Conservation (phyloP, 1,284 basidiomycete genomes). For the Rhodofomes roseus region DNA sequence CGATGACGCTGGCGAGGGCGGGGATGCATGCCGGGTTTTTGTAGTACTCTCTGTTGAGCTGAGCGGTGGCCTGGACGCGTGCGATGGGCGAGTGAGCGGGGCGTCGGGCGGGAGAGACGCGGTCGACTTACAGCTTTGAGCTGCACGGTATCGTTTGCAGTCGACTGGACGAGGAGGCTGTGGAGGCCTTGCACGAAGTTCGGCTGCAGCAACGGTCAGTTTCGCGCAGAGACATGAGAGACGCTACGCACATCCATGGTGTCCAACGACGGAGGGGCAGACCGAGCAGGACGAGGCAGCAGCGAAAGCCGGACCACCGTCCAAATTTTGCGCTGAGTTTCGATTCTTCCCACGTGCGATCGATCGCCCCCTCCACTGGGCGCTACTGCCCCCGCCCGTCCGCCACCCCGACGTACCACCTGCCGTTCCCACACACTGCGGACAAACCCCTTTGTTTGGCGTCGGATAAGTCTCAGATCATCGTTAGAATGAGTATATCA, state of each 20-base stretch:
- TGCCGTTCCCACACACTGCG: too few species aligned
- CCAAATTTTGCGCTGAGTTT: conserved; percentile 29
- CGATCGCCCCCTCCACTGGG: too few species aligned
- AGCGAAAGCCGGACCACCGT: conserved; percentile 12
- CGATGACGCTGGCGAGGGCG: conserved; percentile 86
- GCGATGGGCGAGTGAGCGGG: conserved; percentile 4
- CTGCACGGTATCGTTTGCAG: conserved; percentile 81
- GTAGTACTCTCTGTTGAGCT: conserved; percentile 90
- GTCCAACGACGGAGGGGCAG: conserved; percentile 11
- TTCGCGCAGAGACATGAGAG: background rate
- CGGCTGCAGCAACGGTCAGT: conserved; percentile 37
- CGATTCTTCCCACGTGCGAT: conserved; percentile 3
- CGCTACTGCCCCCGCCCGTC: too few species aligned
- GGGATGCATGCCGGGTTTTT: conserved; percentile 89
- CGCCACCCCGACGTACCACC: too few species aligned
- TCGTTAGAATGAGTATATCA: too few species aligned
- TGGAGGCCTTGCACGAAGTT: conserved; percentile 77
- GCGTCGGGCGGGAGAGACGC: background rate
- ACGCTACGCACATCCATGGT: conserved; percentile 26
- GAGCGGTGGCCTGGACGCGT: conserved; percentile 76
- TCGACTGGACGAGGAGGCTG: conserved; percentile 80
- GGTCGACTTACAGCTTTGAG: conserved; percentile 76
- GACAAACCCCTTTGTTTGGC: too few species aligned
- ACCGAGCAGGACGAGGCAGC: conserved; percentile 10
- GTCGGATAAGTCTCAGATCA: too few species aligned